phyloP scores from a whole-genome alignment of 768 basidiomycete genomes.

The Jaapia argillacea region DNA sequence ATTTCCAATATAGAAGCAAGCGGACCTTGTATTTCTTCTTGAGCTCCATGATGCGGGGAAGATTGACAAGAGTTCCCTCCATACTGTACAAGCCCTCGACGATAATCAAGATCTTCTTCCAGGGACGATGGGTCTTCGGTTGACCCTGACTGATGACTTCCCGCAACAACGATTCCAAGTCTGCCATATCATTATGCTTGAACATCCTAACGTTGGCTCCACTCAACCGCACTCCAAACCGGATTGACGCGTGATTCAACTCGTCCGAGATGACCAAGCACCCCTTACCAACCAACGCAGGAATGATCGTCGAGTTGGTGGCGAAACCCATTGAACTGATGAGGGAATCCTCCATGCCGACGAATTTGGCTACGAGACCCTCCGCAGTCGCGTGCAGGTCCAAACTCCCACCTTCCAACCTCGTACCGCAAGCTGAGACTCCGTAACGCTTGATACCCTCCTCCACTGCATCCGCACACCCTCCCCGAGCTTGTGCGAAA shows the following conservation, averaged over 20 bases:
- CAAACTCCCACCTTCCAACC: constrained; percentile 77
- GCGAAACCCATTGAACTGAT: constrained; percentile 96
- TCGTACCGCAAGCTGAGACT: constrained; percentile 61
- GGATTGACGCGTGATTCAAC: constrained; percentile 91
- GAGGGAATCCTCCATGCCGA: constrained; percentile 84
- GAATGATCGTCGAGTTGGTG: constrained; percentile 89
- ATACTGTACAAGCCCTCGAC: constrained; percentile 97
- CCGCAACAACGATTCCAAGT: constrained; percentile 67
- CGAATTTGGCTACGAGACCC: constrained; percentile 79
- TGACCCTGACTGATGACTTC: constrained; percentile 97
- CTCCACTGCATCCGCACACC: constrained; percentile 92
- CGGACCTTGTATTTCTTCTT: constrained; percentile 93
- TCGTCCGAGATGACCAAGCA: constrained; percentile 96
- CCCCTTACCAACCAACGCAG: constrained; percentile 84
- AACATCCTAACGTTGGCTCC: constrained; percentile 87
- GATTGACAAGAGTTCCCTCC: constrained; percentile 91
- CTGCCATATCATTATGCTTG: constrained; percentile 94
- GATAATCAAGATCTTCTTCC: constrained; percentile 95
- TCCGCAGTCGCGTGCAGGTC: constrained; percentile 80
- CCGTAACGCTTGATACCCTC: constrained; percentile 77
- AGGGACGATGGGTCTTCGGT: constrained; percentile 94
- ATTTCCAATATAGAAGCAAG: neutral
- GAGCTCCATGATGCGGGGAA: constrained; percentile 75
- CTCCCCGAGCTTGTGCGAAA: constrained; percentile 88
- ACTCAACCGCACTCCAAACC: constrained; percentile 82